Evolutionary conservation across 257 asterid genomes (phyloP).

Genomic region (Przewalskia tangutica): DNA sequence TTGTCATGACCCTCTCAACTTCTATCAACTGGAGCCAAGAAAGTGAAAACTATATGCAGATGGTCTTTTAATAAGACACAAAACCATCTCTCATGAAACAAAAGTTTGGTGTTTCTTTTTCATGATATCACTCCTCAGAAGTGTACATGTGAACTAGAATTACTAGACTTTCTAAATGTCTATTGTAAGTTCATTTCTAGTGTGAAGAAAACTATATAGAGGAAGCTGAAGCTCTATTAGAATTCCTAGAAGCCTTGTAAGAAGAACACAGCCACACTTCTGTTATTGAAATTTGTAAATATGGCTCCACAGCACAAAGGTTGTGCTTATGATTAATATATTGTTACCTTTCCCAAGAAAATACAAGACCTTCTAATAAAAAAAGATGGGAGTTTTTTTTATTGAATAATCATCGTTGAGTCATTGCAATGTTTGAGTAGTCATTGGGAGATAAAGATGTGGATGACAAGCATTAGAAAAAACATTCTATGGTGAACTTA

Average conservation of each 20-base stretch:
- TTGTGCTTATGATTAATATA: neutral
- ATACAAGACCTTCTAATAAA: neutral
- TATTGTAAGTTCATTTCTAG: neutral
- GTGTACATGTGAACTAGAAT: neutral
- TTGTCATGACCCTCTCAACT: neutral
- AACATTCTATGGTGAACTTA: neutral
- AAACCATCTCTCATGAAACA: neutral
- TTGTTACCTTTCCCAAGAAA: neutral
- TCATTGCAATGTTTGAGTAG: neutral
- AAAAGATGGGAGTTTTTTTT: neutral
- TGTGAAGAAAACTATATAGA: neutral
- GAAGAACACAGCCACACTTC: neutral
- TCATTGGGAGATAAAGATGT: neutral
- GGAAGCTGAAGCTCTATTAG: neutral
- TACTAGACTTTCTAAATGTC: neutral
- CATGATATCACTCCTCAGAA: neutral
- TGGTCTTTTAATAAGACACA: neutral
- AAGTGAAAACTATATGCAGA: neutral
- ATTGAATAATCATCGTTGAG: neutral
- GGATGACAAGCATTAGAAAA: neutral
- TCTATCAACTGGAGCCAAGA: neutral
- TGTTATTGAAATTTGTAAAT: neutral
- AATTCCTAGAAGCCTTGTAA: neutral
- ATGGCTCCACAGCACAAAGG: neutral
- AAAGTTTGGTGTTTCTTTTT: neutral